Base-by-base conservation (phyloP, 495 filamentous ascomycete genomes). In the Aspergillus egyptiacus region DNA sequence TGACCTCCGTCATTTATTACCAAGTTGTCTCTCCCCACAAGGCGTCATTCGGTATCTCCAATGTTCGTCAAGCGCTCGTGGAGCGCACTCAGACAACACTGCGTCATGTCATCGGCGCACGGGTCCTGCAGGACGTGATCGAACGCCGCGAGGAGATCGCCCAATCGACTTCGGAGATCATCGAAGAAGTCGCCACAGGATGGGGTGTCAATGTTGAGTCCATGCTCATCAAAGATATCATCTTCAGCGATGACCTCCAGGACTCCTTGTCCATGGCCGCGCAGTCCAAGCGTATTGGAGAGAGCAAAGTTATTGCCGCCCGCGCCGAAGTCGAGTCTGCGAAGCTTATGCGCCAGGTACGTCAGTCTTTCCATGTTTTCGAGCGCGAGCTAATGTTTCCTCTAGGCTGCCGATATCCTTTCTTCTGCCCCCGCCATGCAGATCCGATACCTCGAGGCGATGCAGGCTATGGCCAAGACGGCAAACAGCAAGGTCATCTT, bases 221-320 rank as follows among this genome's bases (percentile, higher is more conserved):
- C 59, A 99, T 99, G 94, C 80, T 99, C 48, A 89, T 99, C 78
- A 99, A 99, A 70, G 93, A 99, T 68, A 95, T 99, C 65, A 88
- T 96, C 65, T 99, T 99, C 83, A 86, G 80, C 76, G 79, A 84
- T 61, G 93, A 97, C 50, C 81, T 99, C 24, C 93, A 99, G 67
- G 93, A 96, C 51, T 93, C 87, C n/a, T 79, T 99, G 47, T 93
- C 87, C 63, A 99, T 99, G 93, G 93, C 93, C n/a, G 93, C 93
- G n/a, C 90, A 98, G 76, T 85, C 81, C 72, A 97, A 97, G 84
- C 84, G 93, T 44, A 96, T 96, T 55, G 93, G 94, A 69, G 93
- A 98, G 72, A 87, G 83, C 71, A 98, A 98, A 77, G 90, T 97
- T 64, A 97, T 97, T 56, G 87, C 89, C 27, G 93, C 93, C 46